Base-by-base conservation (phyloP, 345 rosid genomes). In the Salix purpurea region DNA sequence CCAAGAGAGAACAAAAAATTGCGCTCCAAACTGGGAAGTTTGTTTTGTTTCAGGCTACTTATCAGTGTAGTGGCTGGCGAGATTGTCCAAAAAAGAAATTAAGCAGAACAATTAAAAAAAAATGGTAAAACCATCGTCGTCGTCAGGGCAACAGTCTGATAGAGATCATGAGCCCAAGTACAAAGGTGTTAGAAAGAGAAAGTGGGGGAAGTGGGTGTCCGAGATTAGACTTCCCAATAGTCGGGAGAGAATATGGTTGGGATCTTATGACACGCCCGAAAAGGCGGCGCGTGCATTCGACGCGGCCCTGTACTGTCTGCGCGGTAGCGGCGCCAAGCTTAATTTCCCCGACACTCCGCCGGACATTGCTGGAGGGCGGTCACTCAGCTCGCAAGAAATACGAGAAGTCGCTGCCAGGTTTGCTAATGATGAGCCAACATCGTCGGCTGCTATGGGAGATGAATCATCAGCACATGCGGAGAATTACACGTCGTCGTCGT, bases 271-370 rank as follows among this genome's bases (percentile, higher is more conserved):
- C 70, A 69, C 90, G 1, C 82, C 97, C 0, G 90, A 86, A 78
- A 94, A 94, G 75, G 98, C 98, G 0, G 98, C 98, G 9, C 91
- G 94, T 82, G 98, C 98, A 7, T 94, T 94, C 61, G 98, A 94
- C 39, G 98, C 97, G 0, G 98, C 97, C 8, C 77, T 86, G 21
- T 92, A 77, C 61, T 92, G 97, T 26, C 71, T 94, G 0, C 93
- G 98, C 1, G 98, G 98, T 14, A 71, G 79, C 0, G 77, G 61
- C 2, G 97, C 98, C 0, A 88, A 78, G 14, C 86, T 94, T 81
- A 94, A 94, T 26, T 94, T 94, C 77, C 98, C 96, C 0, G 80
- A 85, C 0, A 86, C 81, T 39, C 92, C 90, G 0, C 97, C 91
- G 24, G 86, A 83, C 2, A 86, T 91, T 19, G 70, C 69, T 0